Evolutionary conservation across 805 yeast species (phyloP).

Genomic region (Candida sphagnicola): DNA sequence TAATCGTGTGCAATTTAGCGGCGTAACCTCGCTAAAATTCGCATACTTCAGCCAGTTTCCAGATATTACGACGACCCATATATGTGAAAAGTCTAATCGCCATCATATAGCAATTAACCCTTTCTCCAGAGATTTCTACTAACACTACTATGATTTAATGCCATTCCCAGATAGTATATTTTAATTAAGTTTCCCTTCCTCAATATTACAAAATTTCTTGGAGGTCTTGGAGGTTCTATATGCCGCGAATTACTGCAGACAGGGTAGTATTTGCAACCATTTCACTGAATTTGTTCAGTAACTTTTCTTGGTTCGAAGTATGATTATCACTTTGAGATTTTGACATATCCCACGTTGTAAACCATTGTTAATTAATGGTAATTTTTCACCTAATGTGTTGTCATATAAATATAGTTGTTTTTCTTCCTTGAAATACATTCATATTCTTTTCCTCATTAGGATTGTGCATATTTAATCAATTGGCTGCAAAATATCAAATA

Average conservation of each 20-base stretch:
- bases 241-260: too few relatives aligned
- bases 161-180: too few relatives aligned
- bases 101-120: too few relatives aligned
- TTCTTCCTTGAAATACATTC: neutral
- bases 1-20: too few relatives aligned
- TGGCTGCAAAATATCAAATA: neutral
- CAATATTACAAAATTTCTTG: neutral
- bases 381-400: neutral
- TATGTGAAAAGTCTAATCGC: too few relatives aligned
- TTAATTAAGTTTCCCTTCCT: too few relatives aligned
- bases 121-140: too few relatives aligned
- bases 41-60: too few relatives aligned
- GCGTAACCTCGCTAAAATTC: too few relatives aligned
- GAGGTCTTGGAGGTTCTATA: neutral
- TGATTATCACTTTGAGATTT: neutral
- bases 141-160: too few relatives aligned
- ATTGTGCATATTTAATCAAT: neutral
- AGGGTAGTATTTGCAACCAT: neutral
- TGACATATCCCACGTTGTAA: neutral
- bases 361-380: neutral
- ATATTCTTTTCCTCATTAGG: neutral
- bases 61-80: too few relatives aligned
- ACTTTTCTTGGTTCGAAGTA: neutral
- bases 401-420: neutral
- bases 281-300: neutral